Evolutionary conservation across 176 grass and related monocot species (phyloP).

Genomic region (Canna indica): DNA sequence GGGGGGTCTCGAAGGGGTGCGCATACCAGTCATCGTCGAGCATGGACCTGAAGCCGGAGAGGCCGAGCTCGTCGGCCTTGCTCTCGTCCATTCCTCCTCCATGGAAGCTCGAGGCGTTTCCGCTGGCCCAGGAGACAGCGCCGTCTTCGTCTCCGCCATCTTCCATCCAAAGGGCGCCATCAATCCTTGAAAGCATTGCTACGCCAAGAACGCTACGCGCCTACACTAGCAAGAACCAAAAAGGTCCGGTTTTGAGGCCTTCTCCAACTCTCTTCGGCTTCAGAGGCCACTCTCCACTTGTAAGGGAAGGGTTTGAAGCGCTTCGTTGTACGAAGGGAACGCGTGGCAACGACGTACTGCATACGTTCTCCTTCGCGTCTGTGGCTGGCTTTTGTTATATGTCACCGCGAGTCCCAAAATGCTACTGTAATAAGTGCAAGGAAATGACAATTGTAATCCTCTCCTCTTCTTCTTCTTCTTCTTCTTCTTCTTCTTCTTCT

Average conservation of each 20-base stretch:
- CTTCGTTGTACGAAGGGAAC: not conserved
- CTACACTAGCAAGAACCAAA: not conserved
- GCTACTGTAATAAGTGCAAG: no score
- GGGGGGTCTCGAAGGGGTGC: conserved; percentile 16
- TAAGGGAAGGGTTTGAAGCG: not conserved
- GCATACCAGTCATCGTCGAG: conserved; percentile 42
- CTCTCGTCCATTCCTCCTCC: not conserved
- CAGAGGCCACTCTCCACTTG: not conserved
- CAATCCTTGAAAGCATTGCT: conserved; percentile 52
- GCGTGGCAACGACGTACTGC: not conserved
- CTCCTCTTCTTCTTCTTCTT: not conserved
- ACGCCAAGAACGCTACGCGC: not conserved
- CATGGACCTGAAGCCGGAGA: conserved; percentile 33
- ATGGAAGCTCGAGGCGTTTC: not conserved
- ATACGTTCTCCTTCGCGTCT: not conserved
- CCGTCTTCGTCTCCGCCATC: conserved; percentile 25
- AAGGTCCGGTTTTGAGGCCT: not conserved
- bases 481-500: not conserved
- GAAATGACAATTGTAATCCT: not conserved
- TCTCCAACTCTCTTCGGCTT: not conserved
- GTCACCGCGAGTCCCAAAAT: not conserved
- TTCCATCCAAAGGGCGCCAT: conserved; percentile 47
- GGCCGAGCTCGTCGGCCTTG: conserved; percentile 31
- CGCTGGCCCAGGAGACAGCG: conserved; percentile 23
- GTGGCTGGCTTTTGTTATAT: not conserved